Conservation (phyloP, 805 yeast species). For the Teunomyces gatunensis region DNA sequence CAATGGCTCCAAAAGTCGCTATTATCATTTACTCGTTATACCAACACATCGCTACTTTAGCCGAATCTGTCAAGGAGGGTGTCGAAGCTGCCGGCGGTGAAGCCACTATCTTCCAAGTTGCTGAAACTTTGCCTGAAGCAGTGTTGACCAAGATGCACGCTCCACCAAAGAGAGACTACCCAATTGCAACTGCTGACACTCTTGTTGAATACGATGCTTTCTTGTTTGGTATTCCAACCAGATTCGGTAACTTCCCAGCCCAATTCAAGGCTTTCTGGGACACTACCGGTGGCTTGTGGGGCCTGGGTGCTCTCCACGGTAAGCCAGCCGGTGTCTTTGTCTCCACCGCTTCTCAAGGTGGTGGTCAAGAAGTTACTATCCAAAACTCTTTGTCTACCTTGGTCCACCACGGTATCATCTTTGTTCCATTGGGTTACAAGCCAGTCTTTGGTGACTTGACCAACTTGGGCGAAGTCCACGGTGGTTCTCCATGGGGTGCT, state of each 20-base stretch:
- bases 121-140: slow-evolving; percentile 69
- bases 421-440: slow-evolving; percentile 75
- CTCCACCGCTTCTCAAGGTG: slow-evolving; percentile 73
- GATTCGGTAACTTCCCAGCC: slow-evolving; percentile 79
- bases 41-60: slow-evolving; percentile 71
- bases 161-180: slow-evolving; percentile 48
- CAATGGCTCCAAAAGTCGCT: slow-evolving; percentile 37
- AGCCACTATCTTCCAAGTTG: slow-evolving; percentile 72
- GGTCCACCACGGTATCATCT: slow-evolving; percentile 79
- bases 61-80: slow-evolving; percentile 67
- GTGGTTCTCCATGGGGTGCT: slow-evolving; percentile 86
- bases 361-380: slow-evolving; percentile 77
- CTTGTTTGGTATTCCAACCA: slow-evolving; percentile 82
- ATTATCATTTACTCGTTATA: slow-evolving; percentile 65
- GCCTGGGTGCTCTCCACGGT: slow-evolving; percentile 65
- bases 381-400: slow-evolving; percentile 61
- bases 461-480: slow-evolving; percentile 65
- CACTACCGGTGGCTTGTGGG: slow-evolving; percentile 79
- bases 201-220: slow-evolving; percentile 72
- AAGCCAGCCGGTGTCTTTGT: slow-evolving; percentile 73
- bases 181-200: slow-evolving; percentile 60
- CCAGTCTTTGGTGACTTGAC: slow-evolving; percentile 52
- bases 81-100: slow-evolving; percentile 61
- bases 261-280: slow-evolving; percentile 79
- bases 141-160: slow-evolving; percentile 59